A percentile compares a stretch with the other conserved stretches of the same genome.
phyloP scores from a whole-genome alignment of 1,284 basidiomycete species.

The Leccinum pachyderme region DNA sequence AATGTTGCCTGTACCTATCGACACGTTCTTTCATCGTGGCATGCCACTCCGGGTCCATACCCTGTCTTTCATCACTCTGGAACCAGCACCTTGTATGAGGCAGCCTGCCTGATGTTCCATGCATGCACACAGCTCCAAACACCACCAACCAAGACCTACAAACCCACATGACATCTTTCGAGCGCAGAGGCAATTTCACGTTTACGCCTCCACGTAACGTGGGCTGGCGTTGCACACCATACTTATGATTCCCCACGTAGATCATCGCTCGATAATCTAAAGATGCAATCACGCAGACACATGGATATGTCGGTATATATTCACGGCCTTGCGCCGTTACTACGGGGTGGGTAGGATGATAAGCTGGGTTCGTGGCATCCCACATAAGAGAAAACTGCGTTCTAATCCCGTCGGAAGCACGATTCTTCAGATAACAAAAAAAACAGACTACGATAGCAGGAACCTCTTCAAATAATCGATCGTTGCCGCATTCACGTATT shows the following conservation, averaged over 20 bases:
- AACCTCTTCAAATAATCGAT: conserved; percentile 35
- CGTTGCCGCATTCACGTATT: conserved; percentile 38
- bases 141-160: neutral
- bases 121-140: neutral
- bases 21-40: no score
- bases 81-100: neutral
- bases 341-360: neutral
- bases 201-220: neutral
- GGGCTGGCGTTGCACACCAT: neutral
- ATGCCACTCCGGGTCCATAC: no score
- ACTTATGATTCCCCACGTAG: conserved; percentile 8
- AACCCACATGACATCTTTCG: neutral
- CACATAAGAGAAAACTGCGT: neutral
- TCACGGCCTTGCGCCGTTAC: neutral
- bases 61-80: neutral
- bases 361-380: neutral
- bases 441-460: conserved; percentile 21
- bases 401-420: neutral
- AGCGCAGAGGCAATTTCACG: neutral
- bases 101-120: neutral
- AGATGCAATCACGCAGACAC: neutral
- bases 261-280: neutral
- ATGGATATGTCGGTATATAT: neutral
- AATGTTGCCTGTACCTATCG: neutral
- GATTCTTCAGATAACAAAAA: neutral